phyloP scores from a whole-genome alignment of 192 early-diverging fungal species.

The Coemansia brasiliensis region DNA sequence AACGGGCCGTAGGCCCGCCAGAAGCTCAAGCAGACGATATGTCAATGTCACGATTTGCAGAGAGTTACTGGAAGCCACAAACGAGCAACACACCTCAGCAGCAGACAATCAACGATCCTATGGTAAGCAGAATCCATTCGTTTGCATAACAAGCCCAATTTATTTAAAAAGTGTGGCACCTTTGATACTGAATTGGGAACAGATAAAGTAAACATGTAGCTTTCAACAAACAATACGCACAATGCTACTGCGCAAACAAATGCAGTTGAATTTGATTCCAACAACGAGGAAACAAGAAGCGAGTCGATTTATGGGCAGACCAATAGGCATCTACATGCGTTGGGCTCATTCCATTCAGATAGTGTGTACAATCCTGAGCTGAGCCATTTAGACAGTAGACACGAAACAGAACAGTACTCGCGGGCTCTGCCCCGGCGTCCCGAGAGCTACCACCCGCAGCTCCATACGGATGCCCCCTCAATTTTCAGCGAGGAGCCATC shows the following conservation, averaged over 20 bases:
- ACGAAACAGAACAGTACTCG: background rate
- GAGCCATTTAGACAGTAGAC: slow-evolving; percentile 17
- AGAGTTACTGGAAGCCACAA: slow-evolving; percentile 32
- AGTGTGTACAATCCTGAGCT: slow-evolving; percentile 2
- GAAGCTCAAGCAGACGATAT: slow-evolving; percentile 17
- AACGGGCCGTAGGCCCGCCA: background rate
- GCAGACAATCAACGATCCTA: slow-evolving; percentile 1
- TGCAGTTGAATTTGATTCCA: background rate
- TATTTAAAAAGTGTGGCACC: too few species aligned
- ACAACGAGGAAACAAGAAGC: slow-evolving; percentile 1
- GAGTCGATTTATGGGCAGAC: background rate
- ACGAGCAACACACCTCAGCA: slow-evolving; percentile 4
- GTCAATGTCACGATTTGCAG: slow-evolving; percentile 28
- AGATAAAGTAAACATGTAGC: too few species aligned
- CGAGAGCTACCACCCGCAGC: slow-evolving; percentile 29
- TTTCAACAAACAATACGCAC: too few species aligned
- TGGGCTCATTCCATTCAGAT: slow-evolving; percentile 32
- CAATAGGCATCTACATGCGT: background rate
- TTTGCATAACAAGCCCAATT: too few species aligned
- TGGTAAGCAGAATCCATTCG: too few species aligned
- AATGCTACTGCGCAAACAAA: background rate
- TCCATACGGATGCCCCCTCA: background rate
- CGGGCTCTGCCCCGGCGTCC: slow-evolving; percentile 14
- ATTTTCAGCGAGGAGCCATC: slow-evolving; percentile 1
- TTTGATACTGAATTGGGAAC: too few species aligned